Base-by-base conservation (phyloP, 805 yeast species). In the Millerozyma acaciae region DNA sequence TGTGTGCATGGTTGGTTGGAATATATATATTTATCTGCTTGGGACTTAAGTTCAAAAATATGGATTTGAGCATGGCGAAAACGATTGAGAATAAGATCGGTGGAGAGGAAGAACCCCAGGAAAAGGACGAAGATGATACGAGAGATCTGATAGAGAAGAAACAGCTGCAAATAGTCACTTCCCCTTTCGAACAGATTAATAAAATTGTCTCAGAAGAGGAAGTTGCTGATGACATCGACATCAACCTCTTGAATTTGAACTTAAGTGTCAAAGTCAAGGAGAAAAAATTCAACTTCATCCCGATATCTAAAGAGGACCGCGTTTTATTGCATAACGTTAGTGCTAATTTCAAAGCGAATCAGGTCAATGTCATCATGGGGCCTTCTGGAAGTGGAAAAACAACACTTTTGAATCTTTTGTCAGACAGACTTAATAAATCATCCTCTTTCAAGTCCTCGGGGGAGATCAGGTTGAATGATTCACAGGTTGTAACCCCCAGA, bases 1-100 rank as follows among this genome's bases (percentile, higher is more conserved):
- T 75, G 22, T 46, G 81, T 1, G 77, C 75, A 2, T 82, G 81
- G 77, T 59, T 66, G 5, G 39, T 80, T 13, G 83, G 78, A 0
- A 75, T 75, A 40, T 73, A 73, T 42, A 3, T 68, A 0, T 43
- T 68, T 6, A 71, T 84, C 0, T 72, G 70, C 12, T 26, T 75
- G 1, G 52, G 76, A 0, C 53, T 86, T 8, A 55, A 64, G 32
- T 50, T 66, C 28, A 65, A 70, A 29, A 75, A 72, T 23, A 74
- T 70, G 21, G 79, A 78, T 38, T 61, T 79, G 3, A 53, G 70
- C 3, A 62, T 78, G 53, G 76, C 80, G 1, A 55, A 56, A 29
- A 51, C 51, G 22, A 61, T 53, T 37, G 45, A 50, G 32, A 65
- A 64, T 40, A 54, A 40, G 20, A 53, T 57, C 20, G 65, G 63